These are phyloP conservation scores for Penicillium sp. DNA, from an alignment of 2,329 filamentous ascomycete species.

Conservation along the genomic window DNA sequence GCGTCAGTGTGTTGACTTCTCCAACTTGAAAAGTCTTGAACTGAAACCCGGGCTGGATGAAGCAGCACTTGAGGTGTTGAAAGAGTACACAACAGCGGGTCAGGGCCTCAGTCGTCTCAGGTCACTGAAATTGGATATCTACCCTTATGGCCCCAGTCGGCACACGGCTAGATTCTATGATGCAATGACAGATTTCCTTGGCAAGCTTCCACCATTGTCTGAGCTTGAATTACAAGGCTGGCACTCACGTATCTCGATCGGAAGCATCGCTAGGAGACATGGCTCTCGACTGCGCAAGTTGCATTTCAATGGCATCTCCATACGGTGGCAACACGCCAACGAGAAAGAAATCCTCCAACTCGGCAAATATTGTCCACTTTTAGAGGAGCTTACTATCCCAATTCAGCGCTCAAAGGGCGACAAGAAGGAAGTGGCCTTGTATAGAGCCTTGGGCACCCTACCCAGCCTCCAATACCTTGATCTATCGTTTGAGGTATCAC, in stretches of 20 bases:
- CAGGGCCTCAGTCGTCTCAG: background rate
- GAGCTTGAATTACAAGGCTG: background rate
- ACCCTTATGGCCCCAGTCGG: background rate
- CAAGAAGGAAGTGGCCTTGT: background rate
- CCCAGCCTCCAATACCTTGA: background rate
- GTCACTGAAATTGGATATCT: background rate
- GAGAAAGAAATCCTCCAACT: background rate
- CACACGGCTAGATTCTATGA: background rate
- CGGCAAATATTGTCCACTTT: background rate
- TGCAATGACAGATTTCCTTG: background rate
- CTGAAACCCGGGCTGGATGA: background rate
- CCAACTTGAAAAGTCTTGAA: background rate
- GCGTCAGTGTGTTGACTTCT: background rate
- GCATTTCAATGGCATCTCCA: background rate
- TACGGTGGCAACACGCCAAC: background rate
- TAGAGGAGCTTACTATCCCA: background rate
- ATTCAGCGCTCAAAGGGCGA: conserved; percentile 1
- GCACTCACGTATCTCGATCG: background rate
- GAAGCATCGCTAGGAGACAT: background rate
- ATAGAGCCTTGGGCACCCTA: background rate
- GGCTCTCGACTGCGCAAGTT: background rate
- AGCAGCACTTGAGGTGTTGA: background rate
- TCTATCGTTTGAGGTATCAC: background rate
- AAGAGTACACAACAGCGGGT: background rate
- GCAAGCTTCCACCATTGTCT: background rate